Conservation (phyloP, 179 eudicot genomes). For the Amaranthus tricolor region DNA sequence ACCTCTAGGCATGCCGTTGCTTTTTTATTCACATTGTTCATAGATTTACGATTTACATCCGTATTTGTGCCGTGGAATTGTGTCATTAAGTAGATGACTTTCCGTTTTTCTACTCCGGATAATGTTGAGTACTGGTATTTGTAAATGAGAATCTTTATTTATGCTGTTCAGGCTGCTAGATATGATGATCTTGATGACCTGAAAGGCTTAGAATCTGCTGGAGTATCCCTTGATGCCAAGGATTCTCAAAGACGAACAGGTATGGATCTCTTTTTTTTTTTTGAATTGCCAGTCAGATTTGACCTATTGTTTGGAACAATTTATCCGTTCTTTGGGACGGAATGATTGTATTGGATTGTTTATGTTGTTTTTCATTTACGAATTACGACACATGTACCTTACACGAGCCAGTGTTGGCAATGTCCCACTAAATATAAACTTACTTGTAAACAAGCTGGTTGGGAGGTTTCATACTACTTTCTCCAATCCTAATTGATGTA, state of each 20-base stretch:
- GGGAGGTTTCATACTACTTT: neutral
- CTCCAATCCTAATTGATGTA: too few relatives aligned
- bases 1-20: neutral
- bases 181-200: constrained; percentile 81
- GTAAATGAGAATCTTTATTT: neutral
- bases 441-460: neutral
- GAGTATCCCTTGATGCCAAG: constrained; percentile 58
- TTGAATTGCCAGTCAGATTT: neutral
- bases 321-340: neutral
- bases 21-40: neutral
- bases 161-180: constrained; percentile 65
- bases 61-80: neutral
- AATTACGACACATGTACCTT: neutral
- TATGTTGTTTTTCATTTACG: neutral
- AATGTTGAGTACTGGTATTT: neutral
- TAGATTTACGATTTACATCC: neutral
- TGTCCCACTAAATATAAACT: neutral
- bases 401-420: neutral
- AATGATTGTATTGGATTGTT: neutral
- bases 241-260: constrained; percentile 88
- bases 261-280: constrained; percentile 7
- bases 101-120: neutral
- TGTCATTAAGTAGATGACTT: neutral
- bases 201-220: constrained; percentile 52
- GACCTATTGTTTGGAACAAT: neutral